A percentile compares a stretch with the other conserved stretches of the same genome.
These are phyloP conservation scores for Globisporangium paroecandrum DNA, from an alignment of 352 stramenopile genomes.

Conservation along the genomic window DNA sequence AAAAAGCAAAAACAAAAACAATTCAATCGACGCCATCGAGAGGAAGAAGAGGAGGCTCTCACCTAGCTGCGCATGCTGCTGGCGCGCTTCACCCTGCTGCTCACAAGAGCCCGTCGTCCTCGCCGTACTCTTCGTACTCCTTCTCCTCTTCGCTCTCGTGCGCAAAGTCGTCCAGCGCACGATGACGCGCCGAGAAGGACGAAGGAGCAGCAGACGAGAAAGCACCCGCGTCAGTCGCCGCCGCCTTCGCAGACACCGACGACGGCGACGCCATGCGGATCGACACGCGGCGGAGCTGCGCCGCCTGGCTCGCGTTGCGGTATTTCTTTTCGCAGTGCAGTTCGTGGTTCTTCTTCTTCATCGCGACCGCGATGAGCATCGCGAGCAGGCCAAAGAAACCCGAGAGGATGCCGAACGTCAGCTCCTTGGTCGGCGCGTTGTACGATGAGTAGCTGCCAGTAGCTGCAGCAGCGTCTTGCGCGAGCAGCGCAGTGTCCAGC, in stretches of 20 bases:
- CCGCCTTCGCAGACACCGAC: too few species aligned
- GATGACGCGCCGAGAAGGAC: background rate
- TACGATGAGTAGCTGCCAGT: conserved; percentile 17
- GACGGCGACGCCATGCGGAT: conserved; percentile 48
- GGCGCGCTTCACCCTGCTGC: background rate
- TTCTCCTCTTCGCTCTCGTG: conserved; percentile 41
- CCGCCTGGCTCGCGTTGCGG: conserved; percentile 51
- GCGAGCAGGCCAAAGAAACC: conserved; percentile 47
- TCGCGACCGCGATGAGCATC: conserved; percentile 59
- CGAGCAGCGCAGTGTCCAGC: background rate
- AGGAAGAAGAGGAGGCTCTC: background rate
- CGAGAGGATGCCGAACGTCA: conserved; percentile 56
- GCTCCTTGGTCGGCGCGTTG: conserved; percentile 58
- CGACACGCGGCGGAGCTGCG: conserved; percentile 72
- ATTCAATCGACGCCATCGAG: background rate
- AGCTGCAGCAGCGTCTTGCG: background rate
- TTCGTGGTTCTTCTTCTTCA: conserved; percentile 64
- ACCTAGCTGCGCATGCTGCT: background rate
- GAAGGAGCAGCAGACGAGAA: background rate
- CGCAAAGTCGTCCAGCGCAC: conserved; percentile 4
- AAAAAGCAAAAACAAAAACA: conserved; percentile 17
- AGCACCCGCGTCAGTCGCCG: too few species aligned
- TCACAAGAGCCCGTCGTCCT: conserved; percentile 62
- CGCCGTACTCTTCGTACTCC: conserved; percentile 48
- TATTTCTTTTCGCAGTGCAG: conserved; percentile 46